Evolutionary conservation across 176 grass and related monocot genomes (phyloP).

Genomic region (Triticum aestivum): IWGSC_CS_RefSeq_v2.1 NC_057800.1:710787073-710787572

Average conservation of each 20-base stretch:
- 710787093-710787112: background rate
- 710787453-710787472: constrained; percentile 41
- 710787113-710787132: background rate
- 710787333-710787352: background rate
- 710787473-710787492: constrained; percentile 45
- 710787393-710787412: background rate
- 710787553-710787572: background rate
- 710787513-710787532: constrained; percentile 23
- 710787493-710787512: background rate
- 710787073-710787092: background rate
- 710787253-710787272: background rate
- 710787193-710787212: no score
- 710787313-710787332: constrained; percentile 25
- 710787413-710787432: constrained; percentile 3
- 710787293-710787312: constrained; percentile 53
- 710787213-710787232: no score
- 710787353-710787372: background rate
- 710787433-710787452: background rate
- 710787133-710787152: background rate
- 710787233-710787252: no score
- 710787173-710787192: no score
- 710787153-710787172: no score
- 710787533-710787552: background rate
- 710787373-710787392: background rate
- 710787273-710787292: background rate